Base-by-base conservation (phyloP, 1,284 basidiomycete species). In the Trichosporon sp. region DNA sequence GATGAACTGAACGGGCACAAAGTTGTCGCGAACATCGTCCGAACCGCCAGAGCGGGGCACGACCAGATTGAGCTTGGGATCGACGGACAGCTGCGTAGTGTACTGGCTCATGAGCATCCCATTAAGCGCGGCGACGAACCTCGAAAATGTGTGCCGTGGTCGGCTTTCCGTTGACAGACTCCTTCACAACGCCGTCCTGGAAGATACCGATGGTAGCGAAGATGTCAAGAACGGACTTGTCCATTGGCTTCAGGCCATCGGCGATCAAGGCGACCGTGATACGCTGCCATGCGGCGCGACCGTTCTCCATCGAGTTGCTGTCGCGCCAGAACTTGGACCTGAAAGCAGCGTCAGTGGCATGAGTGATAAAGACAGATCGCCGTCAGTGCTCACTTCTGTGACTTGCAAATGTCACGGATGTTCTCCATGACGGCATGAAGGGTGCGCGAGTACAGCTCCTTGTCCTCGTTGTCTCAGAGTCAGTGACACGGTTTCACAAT, bases 371-470 rank as follows among this genome's bases (percentile, higher is more conserved):
- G 14, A 16, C 35, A n/a, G 12, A 19, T 48, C 16, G n/a, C 16
- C 16, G 12, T 16, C 35, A 12, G 32, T 38, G 35, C 78, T 68
- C 37, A 77, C 78, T 83, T 90, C 83, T 96, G 96, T 65, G 93
- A 95, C 86, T 94, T 96, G 89, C 94, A 97, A 76, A 98, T 98
- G 79, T 98, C 96, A 76, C 96, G 92, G 75, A 99, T 96, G 84
- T 99, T 99, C 76, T 96, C 85, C 95, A 98, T 98, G 80, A 98
- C 92, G 74, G 93, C 93, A 79, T 98, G 94, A 64, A 98, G 86
- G 0, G 94, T 98, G 74, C 94, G 91, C 21, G 94, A 91, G 78
- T 96, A 96, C 11, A 98, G 88, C 3, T 91, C 91, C 86, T 98
- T 96, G 87, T 98, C 95, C 85, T 88, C 87, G 77, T 87, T 87